Evolutionary conservation across 176 grass and related monocot species (phyloP), one percentile per base, ranked within the genome.

Genomic region (Oryza nivara): DNA sequence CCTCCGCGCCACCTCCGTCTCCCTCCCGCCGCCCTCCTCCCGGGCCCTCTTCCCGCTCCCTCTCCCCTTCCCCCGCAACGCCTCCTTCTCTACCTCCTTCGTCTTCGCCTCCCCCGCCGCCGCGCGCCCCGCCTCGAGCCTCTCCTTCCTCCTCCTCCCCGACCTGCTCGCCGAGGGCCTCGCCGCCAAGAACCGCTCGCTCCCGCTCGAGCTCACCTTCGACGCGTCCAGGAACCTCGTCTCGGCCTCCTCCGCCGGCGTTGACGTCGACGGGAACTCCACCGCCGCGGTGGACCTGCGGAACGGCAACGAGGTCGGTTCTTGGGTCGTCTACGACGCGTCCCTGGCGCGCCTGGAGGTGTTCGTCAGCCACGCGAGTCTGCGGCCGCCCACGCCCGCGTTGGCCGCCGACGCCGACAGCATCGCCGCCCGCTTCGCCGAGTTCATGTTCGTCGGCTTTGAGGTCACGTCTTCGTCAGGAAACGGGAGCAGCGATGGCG

Each of bases 371-470:
- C 82, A 88, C 34, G 56, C 86, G 13, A 88, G 86, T 12, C 44
- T 74, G 14, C 61, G 69, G 16, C 86, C 89, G 6, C 40, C 3
- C 14, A 60, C 64, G 43, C 77, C 85, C 3, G 60, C 78, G 15
- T 54, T 88, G 11, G 78, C 73, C 4, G 3, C 60, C 40, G 66
- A 84, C 41, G 43, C 83, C 40, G 17, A 79, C 8, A 30, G 11
- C 46, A 36, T 91, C 0, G 48, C 64, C 67, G 74, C 45, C 11
- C 85, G 51, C 34, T 88, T 91, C 75, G 70, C 75, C 11, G 81
- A 82, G 60, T 78, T 82, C 86, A 88, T 91, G 90, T 91, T 85
- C 71, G 77, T 91, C 34, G 90, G 78, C 73, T 84, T 91, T 68
- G 36, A 84, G 72, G 86, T 87, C 14, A 73, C 70, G 2, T 84